Percentiles rank a stretch among this genome's conserved stretches.
Evolutionary conservation across 768 basidiomycete species (phyloP).

Genomic region (Ramaria sp.): DNA sequence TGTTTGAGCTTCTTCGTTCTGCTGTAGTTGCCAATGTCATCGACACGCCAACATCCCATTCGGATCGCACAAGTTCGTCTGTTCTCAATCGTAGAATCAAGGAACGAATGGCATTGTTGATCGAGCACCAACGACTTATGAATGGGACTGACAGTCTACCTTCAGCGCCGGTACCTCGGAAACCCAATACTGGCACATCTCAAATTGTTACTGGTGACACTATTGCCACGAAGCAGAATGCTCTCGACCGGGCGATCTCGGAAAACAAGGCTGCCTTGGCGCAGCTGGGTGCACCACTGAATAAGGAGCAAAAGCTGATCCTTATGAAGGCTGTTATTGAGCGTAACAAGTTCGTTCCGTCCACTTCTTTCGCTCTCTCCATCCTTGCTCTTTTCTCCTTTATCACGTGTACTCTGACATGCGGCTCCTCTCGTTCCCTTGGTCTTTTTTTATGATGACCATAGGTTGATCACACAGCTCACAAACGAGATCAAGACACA

Average conservation of each 20-base stretch:
- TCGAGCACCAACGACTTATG: background rate
- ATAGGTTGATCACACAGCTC: constrained; percentile 3
- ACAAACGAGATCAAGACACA: constrained; percentile 3
- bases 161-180: background rate
- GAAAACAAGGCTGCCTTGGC: constrained; percentile 1
- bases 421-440: no score
- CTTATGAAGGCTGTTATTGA: constrained; percentile 1
- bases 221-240: background rate
- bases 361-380: background rate
- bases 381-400: background rate
- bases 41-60: background rate
- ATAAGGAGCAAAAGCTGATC: background rate
- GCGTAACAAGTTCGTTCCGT: constrained; percentile 8
- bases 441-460: background rate
- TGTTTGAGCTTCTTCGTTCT: background rate
- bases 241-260: constrained; percentile 2
- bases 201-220: background rate
- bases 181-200: background rate
- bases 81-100: background rate
- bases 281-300: background rate
- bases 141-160: background rate
- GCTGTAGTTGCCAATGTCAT: background rate
- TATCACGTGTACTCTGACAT: background rate
- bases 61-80: background rate
- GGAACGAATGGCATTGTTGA: background rate